Evolutionary conservation across 331 rosid genomes (phyloP).

Genomic region (Arachis monticola): DNA sequence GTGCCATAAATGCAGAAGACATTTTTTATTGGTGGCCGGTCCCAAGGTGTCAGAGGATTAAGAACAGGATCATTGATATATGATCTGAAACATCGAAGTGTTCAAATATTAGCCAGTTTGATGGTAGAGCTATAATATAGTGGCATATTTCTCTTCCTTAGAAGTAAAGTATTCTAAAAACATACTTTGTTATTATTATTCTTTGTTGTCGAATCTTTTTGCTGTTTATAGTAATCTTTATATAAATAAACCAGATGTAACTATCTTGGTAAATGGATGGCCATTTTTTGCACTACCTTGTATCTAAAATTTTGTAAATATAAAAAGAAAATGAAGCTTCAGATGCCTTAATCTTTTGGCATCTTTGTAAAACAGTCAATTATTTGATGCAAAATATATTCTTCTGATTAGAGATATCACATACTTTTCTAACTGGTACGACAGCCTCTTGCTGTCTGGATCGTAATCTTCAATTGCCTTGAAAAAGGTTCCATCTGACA

Average conservation of each 20-base stretch:
- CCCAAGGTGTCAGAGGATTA: constrained; percentile 98
- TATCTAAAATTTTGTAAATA: background rate
- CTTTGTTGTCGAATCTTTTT: background rate
- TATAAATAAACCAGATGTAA: background rate
- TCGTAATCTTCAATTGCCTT: constrained; percentile 93
- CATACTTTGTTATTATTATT: constrained; percentile 21
- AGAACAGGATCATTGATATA: constrained; percentile 82
- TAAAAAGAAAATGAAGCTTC: background rate
- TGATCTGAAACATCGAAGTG: constrained; percentile 66
- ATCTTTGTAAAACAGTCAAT: constrained; percentile 30
- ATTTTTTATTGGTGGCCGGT: constrained; percentile 92
- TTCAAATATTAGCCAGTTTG: constrained; percentile 31
- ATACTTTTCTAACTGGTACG: constrained; percentile 80
- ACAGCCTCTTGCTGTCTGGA: constrained; percentile 85
- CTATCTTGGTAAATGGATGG: constrained; percentile 18
- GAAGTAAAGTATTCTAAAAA: constrained; percentile 6
- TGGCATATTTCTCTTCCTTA: constrained; percentile 3
- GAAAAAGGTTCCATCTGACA: constrained; percentile 92
- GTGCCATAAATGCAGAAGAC: constrained; percentile 89
- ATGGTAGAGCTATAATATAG: constrained; percentile 34
- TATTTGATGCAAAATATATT: constrained; percentile 23
- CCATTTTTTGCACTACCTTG: constrained; percentile 15
- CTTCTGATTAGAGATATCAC: constrained; percentile 42
- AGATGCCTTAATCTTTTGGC: constrained; percentile 24
- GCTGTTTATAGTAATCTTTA: background rate